Base-by-base conservation (phyloP, 345 rosid species). In the Passiflora organensis region DNA sequence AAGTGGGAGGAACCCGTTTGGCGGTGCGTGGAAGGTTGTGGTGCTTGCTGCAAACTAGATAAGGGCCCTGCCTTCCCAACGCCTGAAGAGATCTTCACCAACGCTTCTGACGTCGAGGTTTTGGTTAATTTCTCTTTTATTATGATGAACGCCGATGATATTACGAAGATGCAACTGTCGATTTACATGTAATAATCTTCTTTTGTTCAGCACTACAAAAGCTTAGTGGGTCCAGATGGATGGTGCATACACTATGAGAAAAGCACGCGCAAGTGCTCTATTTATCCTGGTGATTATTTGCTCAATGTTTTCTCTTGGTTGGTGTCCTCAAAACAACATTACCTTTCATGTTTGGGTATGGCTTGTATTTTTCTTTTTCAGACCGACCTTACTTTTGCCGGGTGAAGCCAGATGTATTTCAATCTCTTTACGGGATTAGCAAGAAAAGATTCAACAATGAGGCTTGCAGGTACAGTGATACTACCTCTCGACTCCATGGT, bases 341-440 rank as follows among this genome's bases (percentile, higher is more conserved):
- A n/a, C n/a, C n/a, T n/a, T n/a, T n/a, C n/a, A n/a, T 17, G 8
- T 10, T 37, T n/a, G n/a, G n/a, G 16, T 2, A 20, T 25, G 45
- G 46, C 2, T 6, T 60, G 16, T 15, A 1, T 18, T 32, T 28
- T 24, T 34, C 18, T 34, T 15, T 19, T 58, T 32, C 54, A 91
- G 95, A 91, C 32, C 91, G 96, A 44, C 91, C 96, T 6, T 87
- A 78, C 38, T 91, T 91, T 59, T 91, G 96, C 39, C 89, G 95
- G 6, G 96, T 82, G 28, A 82, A 78, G 70, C 76, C 84, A 1
- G 82, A 68, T 13, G 69, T 82, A 34, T 91, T 91, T 65, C 17
- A 68, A 55, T 56, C 81, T 5, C 59, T 83, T 13, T 85, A 76
- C 22, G 91, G 85, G 10, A 76, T 82, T 23, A 72, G 58, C 54